These are phyloP conservation scores for Suillus tomentosus DNA, from an alignment of 768 basidiomycete genomes.

Conservation along the genomic window DNA sequence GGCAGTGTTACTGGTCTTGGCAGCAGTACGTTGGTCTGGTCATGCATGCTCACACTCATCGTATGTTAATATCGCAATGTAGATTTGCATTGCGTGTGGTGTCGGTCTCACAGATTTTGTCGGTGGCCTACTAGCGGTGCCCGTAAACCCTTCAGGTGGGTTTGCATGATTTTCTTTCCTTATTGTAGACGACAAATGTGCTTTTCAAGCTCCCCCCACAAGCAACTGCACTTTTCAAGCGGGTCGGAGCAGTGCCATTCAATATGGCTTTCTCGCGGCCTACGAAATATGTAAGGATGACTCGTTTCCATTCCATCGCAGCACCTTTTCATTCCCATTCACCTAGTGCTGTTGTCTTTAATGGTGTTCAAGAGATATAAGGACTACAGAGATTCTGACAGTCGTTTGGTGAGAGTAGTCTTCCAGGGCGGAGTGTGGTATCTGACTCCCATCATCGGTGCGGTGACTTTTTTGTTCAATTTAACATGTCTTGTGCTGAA, in stretches of 20 bases:
- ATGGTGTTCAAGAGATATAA: conserved; percentile 4
- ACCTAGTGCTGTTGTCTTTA: neutral
- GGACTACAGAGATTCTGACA: neutral
- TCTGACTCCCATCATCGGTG: conserved; percentile 1
- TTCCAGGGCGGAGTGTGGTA: neutral
- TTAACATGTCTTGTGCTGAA: neutral
- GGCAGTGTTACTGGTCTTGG: neutral
- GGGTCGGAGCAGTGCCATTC: neutral
- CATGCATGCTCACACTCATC: neutral
- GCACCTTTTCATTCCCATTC: too few relatives aligned
- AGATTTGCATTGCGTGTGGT: neutral
- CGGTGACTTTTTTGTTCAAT: neutral
- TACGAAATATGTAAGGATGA: neutral
- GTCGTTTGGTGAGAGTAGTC: neutral
- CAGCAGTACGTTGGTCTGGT: conserved; percentile 2
- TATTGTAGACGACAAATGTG: neutral
- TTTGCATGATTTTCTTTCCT: neutral
- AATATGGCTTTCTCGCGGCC: neutral
- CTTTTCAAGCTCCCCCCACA: neutral
- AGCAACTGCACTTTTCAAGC: conserved; percentile 1
- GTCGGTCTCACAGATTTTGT: neutral
- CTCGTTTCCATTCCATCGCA: neutral
- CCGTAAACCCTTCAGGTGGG: neutral
- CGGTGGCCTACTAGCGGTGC: neutral
- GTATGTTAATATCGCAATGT: neutral